Conservation (phyloP, 129 eudicot genomes). For the Flaveria ramosissima region DNA sequence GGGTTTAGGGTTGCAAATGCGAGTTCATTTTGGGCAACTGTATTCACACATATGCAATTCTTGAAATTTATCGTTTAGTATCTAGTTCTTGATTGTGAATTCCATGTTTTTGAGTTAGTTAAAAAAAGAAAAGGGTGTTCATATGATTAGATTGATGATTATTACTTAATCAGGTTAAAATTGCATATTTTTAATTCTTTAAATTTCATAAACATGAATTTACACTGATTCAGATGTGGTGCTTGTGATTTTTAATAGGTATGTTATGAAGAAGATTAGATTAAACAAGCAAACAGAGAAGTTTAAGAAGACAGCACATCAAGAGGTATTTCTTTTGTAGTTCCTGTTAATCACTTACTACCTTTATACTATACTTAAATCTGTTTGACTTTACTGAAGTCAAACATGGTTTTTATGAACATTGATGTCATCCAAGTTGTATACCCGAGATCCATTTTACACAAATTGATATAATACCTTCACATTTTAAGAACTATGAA, state of each 20-base stretch:
- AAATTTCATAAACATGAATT: constrained; percentile 10
- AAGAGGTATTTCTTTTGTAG: constrained; percentile 60
- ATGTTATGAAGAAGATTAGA: constrained; percentile 86
- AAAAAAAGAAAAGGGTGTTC: neutral
- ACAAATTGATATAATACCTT: constrained; percentile 15
- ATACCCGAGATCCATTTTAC: neutral
- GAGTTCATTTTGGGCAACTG: neutral
- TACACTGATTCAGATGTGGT: neutral
- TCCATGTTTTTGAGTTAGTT: neutral
- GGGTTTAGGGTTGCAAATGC: neutral
- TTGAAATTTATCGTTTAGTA: neutral
- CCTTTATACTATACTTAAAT: constrained; percentile 1
- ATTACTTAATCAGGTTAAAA: neutral
- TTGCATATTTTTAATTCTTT: neutral
- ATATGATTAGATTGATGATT: constrained; percentile 12
- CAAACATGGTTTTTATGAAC: constrained; percentile 1
- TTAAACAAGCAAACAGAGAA: constrained; percentile 87
- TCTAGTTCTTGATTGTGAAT: constrained; percentile 12
- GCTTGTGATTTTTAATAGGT: constrained; percentile 47
- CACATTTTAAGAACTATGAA: neutral
- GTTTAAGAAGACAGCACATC: constrained; percentile 81
- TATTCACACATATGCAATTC: neutral
- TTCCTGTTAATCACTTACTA: constrained; percentile 6
- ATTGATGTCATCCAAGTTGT: constrained; percentile 13
- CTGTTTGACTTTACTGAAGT: constrained; percentile 22